Percentiles rank a stretch among this genome's conserved stretches.
phyloP scores from a whole-genome alignment of 441 rosid species.

The Lepidium campestre region DNA sequence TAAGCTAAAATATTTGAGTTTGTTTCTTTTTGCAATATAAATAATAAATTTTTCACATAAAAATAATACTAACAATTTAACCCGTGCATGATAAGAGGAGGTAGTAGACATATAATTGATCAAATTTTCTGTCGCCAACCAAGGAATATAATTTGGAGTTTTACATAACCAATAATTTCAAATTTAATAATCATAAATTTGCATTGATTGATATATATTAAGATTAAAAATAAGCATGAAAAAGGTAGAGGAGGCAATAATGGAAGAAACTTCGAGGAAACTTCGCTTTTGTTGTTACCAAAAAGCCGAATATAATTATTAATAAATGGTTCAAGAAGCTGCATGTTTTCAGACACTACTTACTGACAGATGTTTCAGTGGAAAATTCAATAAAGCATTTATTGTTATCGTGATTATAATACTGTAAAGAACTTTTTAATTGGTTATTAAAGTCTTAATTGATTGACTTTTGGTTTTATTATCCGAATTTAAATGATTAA shows the following conservation, averaged over 20 bases:
- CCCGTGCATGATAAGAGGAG: no score
- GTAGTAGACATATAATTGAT: background rate
- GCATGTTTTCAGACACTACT: slow-evolving; percentile 8
- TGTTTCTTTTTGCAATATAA: no score
- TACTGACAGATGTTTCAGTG: slow-evolving; percentile 8
- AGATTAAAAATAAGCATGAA: no score
- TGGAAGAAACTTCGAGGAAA: slow-evolving; percentile 22
- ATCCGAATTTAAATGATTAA: background rate
- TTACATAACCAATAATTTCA: background rate
- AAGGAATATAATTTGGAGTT: background rate
- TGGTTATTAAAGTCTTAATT: background rate
- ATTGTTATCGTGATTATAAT: background rate
- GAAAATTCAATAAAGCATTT: background rate
- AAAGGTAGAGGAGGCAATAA: background rate
- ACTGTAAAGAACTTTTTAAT: background rate
- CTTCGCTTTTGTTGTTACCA: background rate
- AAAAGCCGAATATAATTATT: background rate
- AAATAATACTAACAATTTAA: no score
- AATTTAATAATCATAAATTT: background rate
- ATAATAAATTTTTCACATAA: no score
- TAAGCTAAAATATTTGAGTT: no score
- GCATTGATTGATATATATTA: no score
- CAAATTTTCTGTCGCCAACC: background rate
- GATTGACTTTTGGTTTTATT: slow-evolving; percentile 3
- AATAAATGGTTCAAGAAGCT: background rate